Percentiles rank a stretch among this genome's conserved stretches.
These are phyloP conservation scores for Agaricus subrufescens DNA, from an alignment of 768 basidiomycete species.

Conservation along the genomic window DNA sequence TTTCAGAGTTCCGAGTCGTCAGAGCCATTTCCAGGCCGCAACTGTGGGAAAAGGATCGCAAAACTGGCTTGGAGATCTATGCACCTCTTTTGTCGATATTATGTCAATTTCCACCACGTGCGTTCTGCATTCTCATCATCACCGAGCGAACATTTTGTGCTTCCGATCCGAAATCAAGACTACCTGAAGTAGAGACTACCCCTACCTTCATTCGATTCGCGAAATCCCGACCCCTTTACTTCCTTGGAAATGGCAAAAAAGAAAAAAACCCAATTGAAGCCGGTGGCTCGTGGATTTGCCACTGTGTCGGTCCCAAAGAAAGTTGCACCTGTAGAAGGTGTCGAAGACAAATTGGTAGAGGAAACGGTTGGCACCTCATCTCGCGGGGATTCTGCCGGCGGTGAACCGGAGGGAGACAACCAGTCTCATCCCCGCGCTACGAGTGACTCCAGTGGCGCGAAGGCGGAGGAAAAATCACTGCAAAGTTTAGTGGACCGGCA, in stretches of 20 bases:
- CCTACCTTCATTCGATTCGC: neutral
- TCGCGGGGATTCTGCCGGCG: conserved; percentile 15
- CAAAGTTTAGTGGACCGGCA: conserved; percentile 76
- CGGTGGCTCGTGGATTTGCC: conserved; percentile 70
- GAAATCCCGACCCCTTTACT: neutral
- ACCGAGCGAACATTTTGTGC: neutral
- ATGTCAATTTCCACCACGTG: neutral
- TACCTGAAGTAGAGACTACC: neutral
- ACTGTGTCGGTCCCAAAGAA: conserved; percentile 86
- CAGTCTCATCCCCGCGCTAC: neutral
- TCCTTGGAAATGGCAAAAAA: conserved; percentile 64
- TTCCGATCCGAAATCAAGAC: neutral
- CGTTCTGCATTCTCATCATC: neutral
- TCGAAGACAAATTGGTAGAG: conserved; percentile 10
- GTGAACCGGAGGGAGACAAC: neutral
- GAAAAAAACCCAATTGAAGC: conserved; percentile 79
- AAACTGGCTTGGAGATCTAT: neutral
- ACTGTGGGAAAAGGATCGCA: neutral
- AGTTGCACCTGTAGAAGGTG: conserved; percentile 26
- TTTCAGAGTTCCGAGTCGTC: too few relatives aligned
- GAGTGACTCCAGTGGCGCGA: conserved; percentile 20
- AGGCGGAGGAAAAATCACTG: conserved; percentile 49
- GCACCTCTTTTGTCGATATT: neutral
- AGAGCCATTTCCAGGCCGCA: neutral
- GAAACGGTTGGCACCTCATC: conserved; percentile 15